Evolutionary conservation across 2,329 filamentous ascomycete species (phyloP), one percentile per base, ranked within the genome.

Genomic region (Colletotrichum spinosum): DNA sequence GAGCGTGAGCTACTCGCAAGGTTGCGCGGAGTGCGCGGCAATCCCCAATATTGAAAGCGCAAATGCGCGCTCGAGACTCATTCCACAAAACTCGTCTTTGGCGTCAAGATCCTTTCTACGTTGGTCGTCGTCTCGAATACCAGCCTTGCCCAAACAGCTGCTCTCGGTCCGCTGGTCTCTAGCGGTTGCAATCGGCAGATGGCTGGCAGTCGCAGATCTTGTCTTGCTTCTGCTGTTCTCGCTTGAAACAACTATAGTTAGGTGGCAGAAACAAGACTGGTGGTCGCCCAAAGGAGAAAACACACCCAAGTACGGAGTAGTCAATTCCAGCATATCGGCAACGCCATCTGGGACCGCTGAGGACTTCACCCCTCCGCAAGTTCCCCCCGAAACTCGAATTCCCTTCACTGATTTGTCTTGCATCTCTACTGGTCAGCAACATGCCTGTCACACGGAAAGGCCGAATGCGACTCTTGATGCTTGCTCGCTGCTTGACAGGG

Each of bases 1-100:
- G 17, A 15, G 37, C 17, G 38, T 54, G 42, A 35, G 25, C 45
- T 39, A 33, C 37, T 10, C 13, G 41, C 39, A 33, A 52, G 48
- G 34, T 51, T 44, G 57, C 44, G 49, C 60, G 55, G 49, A 46
- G 44, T 48, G 55, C 44, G 51, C 58, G 46, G 58, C 52, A 62
- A 44, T 46, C 52, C 25, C 46, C 37, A 38, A 48, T 38, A 15
- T 41, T 51, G 15, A 37, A 54, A 48, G 42, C 48, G 53, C 55
- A 41, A 42, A 42, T 65, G 50, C 56, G 11, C 51, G 53, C 25
- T n/a, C 45, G n/a, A 38, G 34, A 34, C 37, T 37, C 44, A 33
- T 46, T 25, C 15, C 8, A 37, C 35, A 12, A 25, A 25, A 42
- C 38, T 46, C 12, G 60, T 50, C 54, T 45, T 51, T 51, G 15